Base-by-base conservation (phyloP, 2,329 filamentous ascomycete genomes). In the Massarina eburnea region DNA sequence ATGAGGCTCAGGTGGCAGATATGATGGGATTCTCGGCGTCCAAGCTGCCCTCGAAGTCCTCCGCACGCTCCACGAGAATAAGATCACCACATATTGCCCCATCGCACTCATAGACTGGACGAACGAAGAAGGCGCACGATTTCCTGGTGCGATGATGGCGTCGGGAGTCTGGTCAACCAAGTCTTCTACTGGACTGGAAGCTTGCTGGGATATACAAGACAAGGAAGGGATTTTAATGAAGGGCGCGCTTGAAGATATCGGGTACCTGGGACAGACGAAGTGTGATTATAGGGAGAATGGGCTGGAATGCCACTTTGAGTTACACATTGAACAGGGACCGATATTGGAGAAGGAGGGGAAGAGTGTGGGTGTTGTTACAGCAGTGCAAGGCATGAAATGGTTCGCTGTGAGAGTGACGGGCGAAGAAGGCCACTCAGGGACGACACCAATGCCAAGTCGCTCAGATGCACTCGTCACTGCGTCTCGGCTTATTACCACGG, bases 301-400 rank as follows among this genome's bases (percentile, higher is more conserved):
- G 0, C 80, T 89, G 61, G 84, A 81, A 1, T 86, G 85, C 1
- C 87, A 91, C 64, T 91, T 91, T 58, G 88, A 91, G 66, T 76
- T 92, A 10, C 88, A 92, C 61, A 91, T 91, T 35, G 89, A 94
- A 64, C 89, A 95, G 65, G 87, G 88, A 0, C 87, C 87, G 0
- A 80, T 88, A 20, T 76, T 94, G 0, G 83, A 91, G 59, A 73
- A 74, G 2, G 76, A 78, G 36, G 66, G 73, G 3, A 76, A 82
- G 48, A 81, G 81, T 24, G 77, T 91, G 29, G 84, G 85, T 7
- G 76, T 88, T 2, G 87, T 91, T 6, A 78, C 80, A 24, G 85
- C 84, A 1, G 86, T 87, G 1, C 86, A 91, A 62, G 84, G 83
- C 3, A 89, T 88, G 67, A 80, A 81, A 43, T 90, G 87, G 88